phyloP scores from a whole-genome alignment of 768 basidiomycete species.

The Dioszegia crocea region DNA sequence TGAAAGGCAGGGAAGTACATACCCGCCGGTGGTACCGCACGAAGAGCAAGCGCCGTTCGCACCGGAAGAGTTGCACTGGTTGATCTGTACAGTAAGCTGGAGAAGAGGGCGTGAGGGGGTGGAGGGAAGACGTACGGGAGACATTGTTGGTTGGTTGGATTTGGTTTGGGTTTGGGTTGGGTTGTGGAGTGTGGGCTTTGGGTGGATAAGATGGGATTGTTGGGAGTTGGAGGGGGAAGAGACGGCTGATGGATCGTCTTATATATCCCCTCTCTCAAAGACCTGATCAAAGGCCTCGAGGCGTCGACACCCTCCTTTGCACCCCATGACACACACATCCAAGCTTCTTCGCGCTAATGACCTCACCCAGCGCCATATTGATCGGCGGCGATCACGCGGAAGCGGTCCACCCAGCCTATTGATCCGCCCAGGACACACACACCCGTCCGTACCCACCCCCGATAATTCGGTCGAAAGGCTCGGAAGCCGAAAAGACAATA shows the following conservation, averaged over 20 bases:
- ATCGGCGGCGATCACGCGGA: too few relatives aligned
- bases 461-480: too few relatives aligned
- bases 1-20: neutral
- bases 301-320: neutral
- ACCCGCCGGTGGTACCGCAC: constrained; percentile 11
- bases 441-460: too few relatives aligned
- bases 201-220: neutral
- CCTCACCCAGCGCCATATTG: too few relatives aligned
- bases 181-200: neutral
- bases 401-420: too few relatives aligned
- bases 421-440: too few relatives aligned
- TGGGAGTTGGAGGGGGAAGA: neutral
- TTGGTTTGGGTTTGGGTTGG: neutral
- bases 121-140: constrained; percentile 4
- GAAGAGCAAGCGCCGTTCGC: constrained; percentile 18
- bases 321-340: neutral
- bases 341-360: neutral
- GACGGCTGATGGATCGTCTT: neutral
- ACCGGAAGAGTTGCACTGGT: constrained; percentile 26
- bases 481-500: neutral
- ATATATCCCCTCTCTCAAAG: neutral
- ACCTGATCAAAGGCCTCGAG: too few relatives aligned
- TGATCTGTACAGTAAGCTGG: constrained; percentile 4
- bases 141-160: neutral
- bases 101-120: neutral